Percentiles rank a stretch among this genome's conserved stretches.
phyloP scores from a whole-genome alignment of 768 basidiomycete species.

The Chalciporus sphaerocephalus region DNA sequence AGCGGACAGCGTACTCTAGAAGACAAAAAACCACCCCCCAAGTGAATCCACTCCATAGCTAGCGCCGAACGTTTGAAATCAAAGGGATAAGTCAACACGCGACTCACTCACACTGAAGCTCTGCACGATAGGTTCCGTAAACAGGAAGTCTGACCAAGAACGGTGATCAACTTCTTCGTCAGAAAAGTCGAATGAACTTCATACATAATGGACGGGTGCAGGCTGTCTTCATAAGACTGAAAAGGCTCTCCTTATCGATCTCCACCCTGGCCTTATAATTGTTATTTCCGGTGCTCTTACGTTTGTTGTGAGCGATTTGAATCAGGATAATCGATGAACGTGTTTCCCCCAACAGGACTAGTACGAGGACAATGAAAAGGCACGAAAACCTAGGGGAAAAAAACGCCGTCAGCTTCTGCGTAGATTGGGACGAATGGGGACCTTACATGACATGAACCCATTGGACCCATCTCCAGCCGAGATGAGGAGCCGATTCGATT shows the following conservation, averaged over 20 bases:
- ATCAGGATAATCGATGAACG: constrained; percentile 66
- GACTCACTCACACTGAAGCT: constrained; percentile 56
- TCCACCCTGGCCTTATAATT: constrained; percentile 60
- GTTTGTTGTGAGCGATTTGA: constrained; percentile 54
- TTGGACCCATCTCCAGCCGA: constrained; percentile 79
- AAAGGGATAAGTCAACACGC: background rate
- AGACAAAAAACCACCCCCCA: constrained; percentile 75
- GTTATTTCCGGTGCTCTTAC: constrained; percentile 60
- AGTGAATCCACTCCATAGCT: constrained; percentile 65
- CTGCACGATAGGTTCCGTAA: constrained; percentile 62
- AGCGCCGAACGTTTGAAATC: background rate
- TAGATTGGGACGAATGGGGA: background rate
- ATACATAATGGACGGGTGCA: constrained; percentile 67
- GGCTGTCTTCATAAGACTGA: constrained; percentile 58
- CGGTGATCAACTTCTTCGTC: background rate
- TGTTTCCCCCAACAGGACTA: constrained; percentile 65
- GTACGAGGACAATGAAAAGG: constrained; percentile 44
- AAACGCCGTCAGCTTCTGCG: background rate
- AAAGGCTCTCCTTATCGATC: constrained; percentile 51
- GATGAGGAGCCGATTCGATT: constrained; percentile 51
- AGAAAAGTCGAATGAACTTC: constrained; percentile 21
- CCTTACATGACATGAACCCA: constrained; percentile 67
- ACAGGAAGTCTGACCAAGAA: constrained; percentile 17
- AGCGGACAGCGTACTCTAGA: constrained; percentile 41
- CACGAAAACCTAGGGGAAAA: constrained; percentile 48